phyloP scores from a whole-genome alignment of 208 protist species.

The Borovskyia barvae region DNA sequence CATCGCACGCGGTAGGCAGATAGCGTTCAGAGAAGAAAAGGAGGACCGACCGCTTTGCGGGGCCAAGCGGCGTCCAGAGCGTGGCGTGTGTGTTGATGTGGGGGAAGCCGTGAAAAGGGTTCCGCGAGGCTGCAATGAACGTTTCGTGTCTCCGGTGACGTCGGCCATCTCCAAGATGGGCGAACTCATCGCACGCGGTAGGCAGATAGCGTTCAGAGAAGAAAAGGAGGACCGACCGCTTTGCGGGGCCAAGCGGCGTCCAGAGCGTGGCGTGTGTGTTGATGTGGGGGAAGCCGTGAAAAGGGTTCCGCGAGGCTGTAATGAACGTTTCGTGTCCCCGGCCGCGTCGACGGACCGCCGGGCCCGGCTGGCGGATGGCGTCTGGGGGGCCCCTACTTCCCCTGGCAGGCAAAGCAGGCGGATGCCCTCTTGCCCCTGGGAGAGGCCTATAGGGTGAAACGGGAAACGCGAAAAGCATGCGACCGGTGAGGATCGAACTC shows the following conservation, averaged over 20 bases:
- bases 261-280: background rate
- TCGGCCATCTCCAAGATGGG: too few species aligned
- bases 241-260: too few species aligned
- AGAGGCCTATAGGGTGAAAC: too few species aligned
- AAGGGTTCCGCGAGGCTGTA: too few species aligned
- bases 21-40: conserved; percentile 43
- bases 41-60: background rate
- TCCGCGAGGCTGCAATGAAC: too few species aligned
- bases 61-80: too few species aligned
- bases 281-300: too few species aligned
- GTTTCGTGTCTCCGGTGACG: conserved; percentile 47
- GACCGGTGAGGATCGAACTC: conserved; percentile 88
- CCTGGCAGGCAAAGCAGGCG: too few species aligned
- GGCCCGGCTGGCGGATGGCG: too few species aligned
- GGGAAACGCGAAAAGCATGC: conserved; percentile 47
- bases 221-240: background rate
- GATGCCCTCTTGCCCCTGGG: too few species aligned
- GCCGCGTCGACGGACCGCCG: conserved; percentile 9
- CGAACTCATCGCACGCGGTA: conserved; percentile 27
- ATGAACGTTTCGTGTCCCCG: conserved; percentile 56
- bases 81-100: background rate
- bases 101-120: too few species aligned
- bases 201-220: conserved; percentile 64
- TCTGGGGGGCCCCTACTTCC: too few species aligned
- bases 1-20: conserved; percentile 39